Evolutionary conservation across 768 basidiomycete species (phyloP).

Genomic region (Myochromella boudieri): DNA sequence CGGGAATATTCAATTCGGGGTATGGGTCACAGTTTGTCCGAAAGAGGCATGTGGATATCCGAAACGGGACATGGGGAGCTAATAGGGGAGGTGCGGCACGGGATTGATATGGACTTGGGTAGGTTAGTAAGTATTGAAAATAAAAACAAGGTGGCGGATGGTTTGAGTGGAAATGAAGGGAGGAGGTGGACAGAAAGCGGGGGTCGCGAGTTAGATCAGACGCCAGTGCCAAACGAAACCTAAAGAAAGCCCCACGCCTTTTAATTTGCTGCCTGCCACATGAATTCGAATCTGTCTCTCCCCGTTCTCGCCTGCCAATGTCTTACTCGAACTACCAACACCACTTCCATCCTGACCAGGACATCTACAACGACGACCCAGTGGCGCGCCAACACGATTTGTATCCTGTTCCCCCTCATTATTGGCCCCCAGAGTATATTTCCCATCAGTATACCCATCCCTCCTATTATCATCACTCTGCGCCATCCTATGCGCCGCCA

Average conservation of each 20-base stretch:
- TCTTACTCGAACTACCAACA: conserved; percentile 9
- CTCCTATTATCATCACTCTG: not conserved
- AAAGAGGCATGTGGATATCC: conserved; percentile 24
- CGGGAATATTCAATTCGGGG: not conserved
- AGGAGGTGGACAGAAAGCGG: not conserved
- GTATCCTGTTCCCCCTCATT: not conserved
- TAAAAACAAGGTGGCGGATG: no score
- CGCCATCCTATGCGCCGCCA: not conserved
- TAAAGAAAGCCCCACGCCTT: conserved; percentile 29
- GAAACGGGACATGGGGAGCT: conserved; percentile 21
- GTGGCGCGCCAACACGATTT: not conserved
- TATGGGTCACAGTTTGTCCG: conserved; percentile 2
- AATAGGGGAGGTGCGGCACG: no score
- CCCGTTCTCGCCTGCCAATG: conserved; percentile 6
- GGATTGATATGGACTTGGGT: no score
- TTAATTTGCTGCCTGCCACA: conserved; percentile 23
- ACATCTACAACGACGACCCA: not conserved
- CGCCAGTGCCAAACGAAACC: conserved; percentile 27
- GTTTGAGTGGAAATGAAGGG: no score
- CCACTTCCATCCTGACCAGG: no score
- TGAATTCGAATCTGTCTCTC: no score
- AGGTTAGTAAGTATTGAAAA: no score
- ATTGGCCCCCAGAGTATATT: no score
- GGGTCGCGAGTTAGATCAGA: conserved; percentile 24
- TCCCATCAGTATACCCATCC: no score